Evolutionary conservation across 345 rosid species (phyloP), one percentile per base, ranked within the genome.

Genomic region (Bruguiera sexangula): DNA sequence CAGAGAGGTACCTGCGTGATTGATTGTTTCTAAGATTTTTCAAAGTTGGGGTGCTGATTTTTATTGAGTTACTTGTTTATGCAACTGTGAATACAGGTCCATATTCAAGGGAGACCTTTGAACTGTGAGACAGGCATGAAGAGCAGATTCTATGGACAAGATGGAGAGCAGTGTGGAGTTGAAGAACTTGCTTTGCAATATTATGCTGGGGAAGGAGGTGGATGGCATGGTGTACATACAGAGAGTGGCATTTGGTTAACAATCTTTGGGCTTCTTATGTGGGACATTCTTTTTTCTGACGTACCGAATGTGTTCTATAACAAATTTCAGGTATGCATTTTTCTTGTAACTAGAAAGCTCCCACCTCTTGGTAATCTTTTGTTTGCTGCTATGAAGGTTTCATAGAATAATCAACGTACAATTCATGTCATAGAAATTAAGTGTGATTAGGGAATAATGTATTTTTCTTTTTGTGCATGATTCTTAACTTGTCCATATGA

Each of bases 191-290:
- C 96, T 54, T 81, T 94, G 83, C 92, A 89, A 72, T 86, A 88
- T 78, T 94, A 91, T 82, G 88, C 85, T 73, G 85, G 84, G 34
- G 90, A 85, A 86, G 96, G 91, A 43, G 96, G 98, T 58, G 87
- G 82, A 77, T 93, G 97, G 97, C 80, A 75, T 62, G 98, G 98
- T 63, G 79, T 88, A 68, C 93, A 91, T 73, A 76, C 93, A 15
- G 98, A 94, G 81, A 89, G 89, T 76, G 96, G 96, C 75, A 88
- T 91, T 59, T 91, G 97, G 98, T 77, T 94, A 84, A 89, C 93
- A 56, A 86, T 94, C 54, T 94, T 91, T 26, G 93, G 88, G 18
- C 90, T 94, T 80, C 85, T 94, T 62, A 85, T 91, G 98, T 94
- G 98, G 98, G 93, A 89, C 71, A 67, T 85, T 68, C 77, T 91